A percentile compares a stretch with the other conserved stretches of the same genome.
Conservation (phyloP, 345 rosid species). For the Clarkia xantiana region DNA sequence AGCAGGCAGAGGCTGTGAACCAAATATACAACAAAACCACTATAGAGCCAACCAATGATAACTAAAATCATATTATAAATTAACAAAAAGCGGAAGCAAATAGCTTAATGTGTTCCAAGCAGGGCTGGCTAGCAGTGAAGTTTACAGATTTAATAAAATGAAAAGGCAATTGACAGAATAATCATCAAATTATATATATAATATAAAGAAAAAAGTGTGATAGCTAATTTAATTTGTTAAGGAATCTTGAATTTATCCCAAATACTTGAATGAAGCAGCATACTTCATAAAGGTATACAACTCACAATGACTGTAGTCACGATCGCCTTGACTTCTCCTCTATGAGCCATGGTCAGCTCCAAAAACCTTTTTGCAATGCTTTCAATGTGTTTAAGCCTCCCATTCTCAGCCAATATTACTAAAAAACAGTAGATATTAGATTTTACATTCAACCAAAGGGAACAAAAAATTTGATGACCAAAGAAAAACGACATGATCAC, state of each 20-base stretch:
- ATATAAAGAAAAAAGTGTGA: too few species aligned
- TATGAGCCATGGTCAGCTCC: constrained; percentile 77
- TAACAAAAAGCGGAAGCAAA: too few species aligned
- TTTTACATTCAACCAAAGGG: neutral
- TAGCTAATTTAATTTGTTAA: too few species aligned
- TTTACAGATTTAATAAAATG: too few species aligned
- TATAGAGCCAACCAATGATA: too few species aligned
- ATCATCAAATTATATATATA: too few species aligned
- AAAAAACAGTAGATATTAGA: neutral
- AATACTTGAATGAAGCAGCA: neutral
- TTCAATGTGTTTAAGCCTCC: constrained; percentile 51
- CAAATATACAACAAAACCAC: neutral
- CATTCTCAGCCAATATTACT: constrained; percentile 77
- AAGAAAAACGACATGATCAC: neutral
- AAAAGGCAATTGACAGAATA: too few species aligned
- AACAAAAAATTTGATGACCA: neutral
- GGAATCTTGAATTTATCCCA: too few species aligned
- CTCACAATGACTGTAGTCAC: constrained; percentile 83
- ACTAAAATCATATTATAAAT: too few species aligned
- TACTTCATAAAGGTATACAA: neutral
- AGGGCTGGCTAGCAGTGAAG: too few species aligned
- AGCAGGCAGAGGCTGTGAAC: constrained; percentile 60
- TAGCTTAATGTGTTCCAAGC: too few species aligned
- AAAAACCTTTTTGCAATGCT: constrained; percentile 45
- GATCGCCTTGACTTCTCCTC: constrained; percentile 60